phyloP scores from a whole-genome alignment of 805 yeast genomes.

The Schwanniomyces sp. region DNA sequence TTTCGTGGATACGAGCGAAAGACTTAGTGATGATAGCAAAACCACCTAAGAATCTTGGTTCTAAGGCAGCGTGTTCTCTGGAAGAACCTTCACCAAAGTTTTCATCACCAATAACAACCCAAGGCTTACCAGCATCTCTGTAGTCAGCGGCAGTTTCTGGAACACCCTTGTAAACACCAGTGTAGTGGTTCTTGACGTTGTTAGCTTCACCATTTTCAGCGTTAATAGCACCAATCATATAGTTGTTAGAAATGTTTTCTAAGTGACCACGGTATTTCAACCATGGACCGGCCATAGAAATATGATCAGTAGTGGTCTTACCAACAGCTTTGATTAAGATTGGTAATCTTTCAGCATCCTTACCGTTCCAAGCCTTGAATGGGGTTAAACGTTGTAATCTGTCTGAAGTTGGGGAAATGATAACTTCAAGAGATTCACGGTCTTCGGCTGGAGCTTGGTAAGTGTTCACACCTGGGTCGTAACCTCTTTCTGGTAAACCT shows the following conservation, averaged over 20 bases:
- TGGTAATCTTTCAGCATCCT: constrained; percentile 86
- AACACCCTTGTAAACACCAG: constrained; percentile 90
- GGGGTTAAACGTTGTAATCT: constrained; percentile 95
- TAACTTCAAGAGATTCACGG: constrained; percentile 71
- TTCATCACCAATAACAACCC: constrained; percentile 99
- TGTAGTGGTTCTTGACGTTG: constrained; percentile 83
- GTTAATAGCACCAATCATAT: constrained; percentile 99
- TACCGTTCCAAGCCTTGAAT: constrained; percentile 95
- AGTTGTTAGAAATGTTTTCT: constrained; percentile 97
- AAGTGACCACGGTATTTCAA: constrained; percentile 99
- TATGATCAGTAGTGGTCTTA: constrained; percentile 99
- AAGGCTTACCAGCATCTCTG: constrained; percentile 87
- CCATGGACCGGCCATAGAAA: constrained; percentile 99
- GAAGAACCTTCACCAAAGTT: constrained; percentile 99
- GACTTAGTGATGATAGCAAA: constrained; percentile 97
- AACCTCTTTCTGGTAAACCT: constrained; percentile 87
- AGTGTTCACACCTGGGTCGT: constrained; percentile 91
- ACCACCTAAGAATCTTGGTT: constrained; percentile 99
- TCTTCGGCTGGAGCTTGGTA: constrained; percentile 96
- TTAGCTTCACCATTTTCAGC: constrained; percentile 95
- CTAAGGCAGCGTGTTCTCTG: constrained; percentile 99
- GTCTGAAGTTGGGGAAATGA: constrained; percentile 86
- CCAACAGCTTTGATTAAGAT: constrained; percentile 94
- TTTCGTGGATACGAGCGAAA: constrained; percentile 98
- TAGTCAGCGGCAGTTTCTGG: constrained; percentile 95